A percentile compares a stretch with the other conserved stretches of the same genome.
phyloP scores from a whole-genome alignment of 352 stramenopile species.

The Globisporangium solare region DNA sequence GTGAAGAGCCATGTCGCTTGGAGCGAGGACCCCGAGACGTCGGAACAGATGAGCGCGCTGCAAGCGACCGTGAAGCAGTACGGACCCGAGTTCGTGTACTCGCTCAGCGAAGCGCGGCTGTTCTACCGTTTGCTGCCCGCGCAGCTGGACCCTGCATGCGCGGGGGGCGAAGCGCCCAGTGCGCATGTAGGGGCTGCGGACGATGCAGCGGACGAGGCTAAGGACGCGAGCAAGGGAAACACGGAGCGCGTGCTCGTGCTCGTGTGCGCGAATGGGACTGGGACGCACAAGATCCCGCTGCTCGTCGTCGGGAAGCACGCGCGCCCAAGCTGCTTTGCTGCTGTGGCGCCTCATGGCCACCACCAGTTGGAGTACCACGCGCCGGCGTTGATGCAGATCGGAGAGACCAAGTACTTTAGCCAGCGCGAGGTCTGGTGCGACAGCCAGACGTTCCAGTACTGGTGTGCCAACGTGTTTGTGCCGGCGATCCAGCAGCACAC shows the following conservation, averaged over 20 bases:
- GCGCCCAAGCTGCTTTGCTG: conserved; percentile 21
- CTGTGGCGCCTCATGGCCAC: conserved; percentile 8
- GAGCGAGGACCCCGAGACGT: conserved; percentile 8
- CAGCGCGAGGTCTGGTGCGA: conserved; percentile 56
- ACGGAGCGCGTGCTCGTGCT: conserved; percentile 39
- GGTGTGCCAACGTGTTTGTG: conserved; percentile 42
- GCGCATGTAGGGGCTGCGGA: conserved; percentile 1
- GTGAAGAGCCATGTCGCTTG: background rate
- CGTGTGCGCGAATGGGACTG: conserved; percentile 43
- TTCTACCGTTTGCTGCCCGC: conserved; percentile 49
- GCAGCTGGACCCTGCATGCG: conserved; percentile 7
- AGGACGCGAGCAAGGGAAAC: conserved; percentile 18
- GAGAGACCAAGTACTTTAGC: conserved; percentile 25
- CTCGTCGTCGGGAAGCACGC: conserved; percentile 44
- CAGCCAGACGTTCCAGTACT: conserved; percentile 45
- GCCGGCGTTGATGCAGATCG: conserved; percentile 11
- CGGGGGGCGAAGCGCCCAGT: background rate
- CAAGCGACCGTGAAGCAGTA: conserved; percentile 23
- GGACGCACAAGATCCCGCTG: conserved; percentile 50
- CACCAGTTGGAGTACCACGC: background rate
- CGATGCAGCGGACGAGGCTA: conserved; percentile 1
- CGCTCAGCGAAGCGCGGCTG: conserved; percentile 38
- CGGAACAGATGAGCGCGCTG: conserved; percentile 6
- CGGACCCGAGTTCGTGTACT: conserved; percentile 44
- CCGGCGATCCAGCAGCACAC: conserved; percentile 40